Conservation (phyloP, 306 rosid species). For the Luffa acutangula region DNA sequence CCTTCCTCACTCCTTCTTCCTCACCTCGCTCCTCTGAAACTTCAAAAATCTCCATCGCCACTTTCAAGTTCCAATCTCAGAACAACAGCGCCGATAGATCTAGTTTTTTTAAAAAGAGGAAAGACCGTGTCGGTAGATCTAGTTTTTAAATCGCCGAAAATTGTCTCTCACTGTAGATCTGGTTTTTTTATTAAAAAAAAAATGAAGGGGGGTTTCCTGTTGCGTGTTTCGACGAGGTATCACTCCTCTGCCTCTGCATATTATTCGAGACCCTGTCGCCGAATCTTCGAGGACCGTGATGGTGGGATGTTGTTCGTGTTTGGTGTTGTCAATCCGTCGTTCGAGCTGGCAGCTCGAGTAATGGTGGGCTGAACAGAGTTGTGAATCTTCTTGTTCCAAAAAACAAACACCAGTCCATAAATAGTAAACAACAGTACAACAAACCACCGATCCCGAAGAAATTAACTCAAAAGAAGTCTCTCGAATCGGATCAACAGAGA, state of each 20-base stretch:
- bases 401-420: slow-evolving; percentile 79
- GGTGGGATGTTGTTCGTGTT: slow-evolving; percentile 38
- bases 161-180: too few species aligned
- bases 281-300: slow-evolving; percentile 45
- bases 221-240: slow-evolving; percentile 73
- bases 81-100: too few species aligned
- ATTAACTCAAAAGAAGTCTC: slow-evolving; percentile 43
- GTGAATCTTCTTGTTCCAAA: slow-evolving; percentile 73
- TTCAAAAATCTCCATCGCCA: background rate
- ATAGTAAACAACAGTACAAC: slow-evolving; percentile 51
- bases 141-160: too few species aligned
- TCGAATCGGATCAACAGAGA: slow-evolving; percentile 14
- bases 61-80: background rate
- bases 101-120: too few species aligned
- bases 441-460: slow-evolving; percentile 55
- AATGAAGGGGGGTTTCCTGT: too few species aligned
- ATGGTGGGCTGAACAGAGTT: slow-evolving; percentile 89
- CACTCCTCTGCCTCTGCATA: slow-evolving; percentile 91
- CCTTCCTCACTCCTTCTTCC: background rate
- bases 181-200: too few species aligned
- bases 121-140: too few species aligned
- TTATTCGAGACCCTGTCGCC: slow-evolving; percentile 68
- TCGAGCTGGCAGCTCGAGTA: slow-evolving; percentile 57
- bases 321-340: slow-evolving; percentile 18
- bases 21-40: background rate